phyloP scores from a whole-genome alignment of 2,329 filamentous ascomycete genomes.

The Diplocarpon mali region DNA sequence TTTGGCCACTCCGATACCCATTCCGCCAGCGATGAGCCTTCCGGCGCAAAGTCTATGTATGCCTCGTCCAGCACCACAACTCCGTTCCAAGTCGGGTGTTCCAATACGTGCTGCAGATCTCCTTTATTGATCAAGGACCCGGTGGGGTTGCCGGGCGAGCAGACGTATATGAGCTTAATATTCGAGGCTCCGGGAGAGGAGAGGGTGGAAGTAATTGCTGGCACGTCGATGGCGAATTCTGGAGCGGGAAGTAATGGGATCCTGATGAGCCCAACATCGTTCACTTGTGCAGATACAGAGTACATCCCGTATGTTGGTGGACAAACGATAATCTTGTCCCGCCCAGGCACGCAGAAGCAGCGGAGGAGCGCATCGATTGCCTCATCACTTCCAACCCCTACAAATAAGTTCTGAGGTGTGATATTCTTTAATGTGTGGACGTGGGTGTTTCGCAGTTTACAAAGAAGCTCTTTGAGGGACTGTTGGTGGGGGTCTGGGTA shows the following conservation, averaged over 20 bases:
- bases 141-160: conserved; percentile 92
- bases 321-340: conserved; percentile 86
- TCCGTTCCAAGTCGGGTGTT: conserved; percentile 90
- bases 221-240: conserved; percentile 62
- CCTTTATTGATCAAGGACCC: conserved; percentile 66
- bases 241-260: conserved; percentile 69
- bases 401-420: conserved; percentile 75
- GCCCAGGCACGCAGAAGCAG: conserved; percentile 80
- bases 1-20: conserved; percentile 92
- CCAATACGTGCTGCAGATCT: conserved; percentile 62
- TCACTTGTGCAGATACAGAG: conserved; percentile 83
- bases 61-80: conserved; percentile 90
- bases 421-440: conserved; percentile 64
- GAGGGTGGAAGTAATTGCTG: conserved; percentile 55
- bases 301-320: conserved; percentile 99
- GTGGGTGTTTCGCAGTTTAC: conserved; percentile 77
- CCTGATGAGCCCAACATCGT: conserved; percentile 77
- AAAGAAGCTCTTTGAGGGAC: conserved; percentile 77
- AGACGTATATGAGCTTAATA: conserved; percentile 87
- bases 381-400: conserved; percentile 93
- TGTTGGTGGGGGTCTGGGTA: conserved; percentile 95
- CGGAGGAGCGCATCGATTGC: conserved; percentile 89
- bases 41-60: conserved; percentile 85
- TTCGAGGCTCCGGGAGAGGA: conserved; percentile 41
- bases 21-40: conserved; percentile 72